Evolutionary conservation across 805 yeast genomes (phyloP), one percentile per base, ranked within the genome.

Genomic region (Starmerella davenportii): DNA sequence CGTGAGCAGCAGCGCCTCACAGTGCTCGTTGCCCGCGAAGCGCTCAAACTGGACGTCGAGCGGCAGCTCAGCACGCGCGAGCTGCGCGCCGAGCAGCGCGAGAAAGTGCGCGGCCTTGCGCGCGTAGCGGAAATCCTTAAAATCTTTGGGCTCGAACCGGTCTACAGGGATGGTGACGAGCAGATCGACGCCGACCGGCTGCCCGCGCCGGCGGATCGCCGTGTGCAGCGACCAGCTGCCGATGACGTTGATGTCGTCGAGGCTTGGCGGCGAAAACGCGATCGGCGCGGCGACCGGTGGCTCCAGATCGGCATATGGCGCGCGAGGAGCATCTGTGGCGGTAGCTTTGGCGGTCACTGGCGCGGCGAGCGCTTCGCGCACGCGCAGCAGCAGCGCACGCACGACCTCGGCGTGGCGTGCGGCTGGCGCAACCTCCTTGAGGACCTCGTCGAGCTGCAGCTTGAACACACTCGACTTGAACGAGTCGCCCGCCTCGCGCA

Each of bases 391-490:
- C 42, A 64, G 64, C 49, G 74, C 73, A 27, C 85, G 70, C 18
- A 76, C 55, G 38, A 71, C 79, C 48, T 81, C 55, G 33, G 77
- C 68, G 51, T 76, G 75, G 15, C 70, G 58, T 16, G 80, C 87
- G 50, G 79, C 79, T 30, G 85, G 57, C 49, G 72, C 70, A 30
- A 87, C 70, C 57, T 87, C 96, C 48, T 72, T 70, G 49, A 90
- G 62, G 30, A 90, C 63, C 55, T 85, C 96, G 59, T 85, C 96
- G 43, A 90, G 84, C 61, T 90, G 94, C 41, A 90, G 60, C 57
- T 90, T 90, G 73, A 90, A 87, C 39, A 90, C 84, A 58, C 85
- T 90, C 7, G 95, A 82, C 53, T 85, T 82, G 72, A 85, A 90
- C 34, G 87, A 62, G 56, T 85, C 95, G 1, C 93, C 90, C 1